Evolutionary conservation across 2,329 filamentous ascomycete species (phyloP).

Genomic region (Fusarium sarcochroum): DNA sequence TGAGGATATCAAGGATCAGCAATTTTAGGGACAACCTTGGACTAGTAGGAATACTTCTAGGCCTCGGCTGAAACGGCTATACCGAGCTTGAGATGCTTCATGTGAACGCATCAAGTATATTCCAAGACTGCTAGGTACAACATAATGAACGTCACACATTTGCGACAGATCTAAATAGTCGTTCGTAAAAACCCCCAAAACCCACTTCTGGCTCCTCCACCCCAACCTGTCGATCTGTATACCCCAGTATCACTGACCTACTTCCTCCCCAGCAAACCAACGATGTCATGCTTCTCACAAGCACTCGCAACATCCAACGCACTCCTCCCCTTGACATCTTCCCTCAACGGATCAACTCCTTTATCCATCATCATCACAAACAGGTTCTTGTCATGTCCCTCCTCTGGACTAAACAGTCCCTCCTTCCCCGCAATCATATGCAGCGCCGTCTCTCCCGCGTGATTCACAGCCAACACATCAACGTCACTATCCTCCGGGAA

Average conservation of each 20-base stretch:
- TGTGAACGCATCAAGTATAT: too few species aligned
- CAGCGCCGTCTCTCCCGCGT: slow-evolving; percentile 33
- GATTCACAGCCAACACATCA: slow-evolving; percentile 32
- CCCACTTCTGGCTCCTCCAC: too few species aligned
- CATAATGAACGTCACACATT: too few species aligned
- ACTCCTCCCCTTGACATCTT: slow-evolving; percentile 39
- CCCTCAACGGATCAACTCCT: slow-evolving; percentile 41
- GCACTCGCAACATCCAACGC: slow-evolving; percentile 45
- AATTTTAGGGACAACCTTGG: too few species aligned
- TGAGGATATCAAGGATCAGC: too few species aligned
- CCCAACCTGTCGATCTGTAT: background rate
- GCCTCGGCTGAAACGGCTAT: too few species aligned
- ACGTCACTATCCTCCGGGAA: slow-evolving; percentile 31
- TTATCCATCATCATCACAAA: slow-evolving; percentile 36
- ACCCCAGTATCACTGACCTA: background rate
- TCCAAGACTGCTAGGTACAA: too few species aligned
- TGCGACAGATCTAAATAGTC: too few species aligned
- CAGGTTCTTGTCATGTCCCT: slow-evolving; percentile 30
- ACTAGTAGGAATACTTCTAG: too few species aligned
- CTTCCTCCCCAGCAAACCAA: slow-evolving; percentile 30
- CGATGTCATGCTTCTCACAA: slow-evolving; percentile 39
- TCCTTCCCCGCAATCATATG: slow-evolving; percentile 26
- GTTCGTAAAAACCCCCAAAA: too few species aligned
- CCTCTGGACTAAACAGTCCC: rapidly evolving
- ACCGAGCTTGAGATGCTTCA: too few species aligned